Evolutionary conservation across 106 monocot genomes (phyloP), one percentile per base, ranked within the genome.

Genomic region (Dioscorea dumetorum): DNA sequence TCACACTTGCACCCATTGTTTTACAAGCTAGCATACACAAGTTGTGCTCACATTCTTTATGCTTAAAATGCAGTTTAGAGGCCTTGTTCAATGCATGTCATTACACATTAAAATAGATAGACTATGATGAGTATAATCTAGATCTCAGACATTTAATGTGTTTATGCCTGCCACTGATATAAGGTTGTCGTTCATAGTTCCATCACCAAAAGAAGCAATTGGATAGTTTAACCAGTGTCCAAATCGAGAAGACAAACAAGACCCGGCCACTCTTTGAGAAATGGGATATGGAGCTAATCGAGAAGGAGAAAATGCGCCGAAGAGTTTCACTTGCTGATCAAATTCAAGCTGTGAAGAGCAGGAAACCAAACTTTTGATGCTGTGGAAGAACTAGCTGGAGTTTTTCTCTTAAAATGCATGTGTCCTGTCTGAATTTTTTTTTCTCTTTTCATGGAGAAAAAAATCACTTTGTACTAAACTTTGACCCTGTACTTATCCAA

Each of bases 301-400:
- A 78, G 72, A 64, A 60, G 18, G 75, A 90, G 62, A 80, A 70
- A 60, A 58, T 73, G 72, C 71, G 63, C 28, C 48, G 54, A 75
- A 67, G 60, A 33, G 60, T 75, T 66, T 85, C 89, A 60, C 82
- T 90, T 60, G 80, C 89, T 60, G 89, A 90, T 56, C 85, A 82
- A 67, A 79, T 90, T 67, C 80, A 59, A 54, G 82, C 72, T 18
- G 66, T 72, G 60, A 80, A 85, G 53, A 72, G 52, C 63, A 68
- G 33, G 63, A 80, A 74, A 60, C 41, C 41, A 41, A 41, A 41
- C 41, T 41, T 41, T 41, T 41, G 41, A 41, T 3, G 9, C 41
- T 6, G 41, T 8, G 6, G 10, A 41, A 10, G 6, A 41, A 6
- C 0, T 0, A 41, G 41, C 41, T 0, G 41, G 9, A 41, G 6